Conservation (phyloP, 2,329 filamentous ascomycete genomes). For the Diaporthe citri region DNA sequence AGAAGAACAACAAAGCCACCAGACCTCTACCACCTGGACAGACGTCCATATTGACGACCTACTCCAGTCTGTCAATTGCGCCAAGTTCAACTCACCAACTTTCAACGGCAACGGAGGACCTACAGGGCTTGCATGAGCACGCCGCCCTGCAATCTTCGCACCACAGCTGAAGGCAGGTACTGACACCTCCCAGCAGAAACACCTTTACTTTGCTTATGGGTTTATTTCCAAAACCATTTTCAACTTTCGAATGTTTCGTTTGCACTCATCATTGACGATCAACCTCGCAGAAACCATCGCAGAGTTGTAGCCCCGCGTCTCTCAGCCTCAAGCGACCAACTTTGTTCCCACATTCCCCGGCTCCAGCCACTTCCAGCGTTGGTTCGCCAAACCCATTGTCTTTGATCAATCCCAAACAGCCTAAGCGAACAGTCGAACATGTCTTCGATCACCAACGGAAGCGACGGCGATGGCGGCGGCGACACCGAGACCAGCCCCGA, state of each 20-base stretch:
- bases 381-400: not conserved
- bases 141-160: not conserved
- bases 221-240: not conserved
- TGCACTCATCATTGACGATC: not conserved
- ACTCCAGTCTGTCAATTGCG: not conserved
- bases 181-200: not conserved
- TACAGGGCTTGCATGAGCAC: not conserved
- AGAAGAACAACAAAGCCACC: not conserved
- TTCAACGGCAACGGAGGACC: not conserved
- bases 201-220: not conserved
- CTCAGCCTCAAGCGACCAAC: not conserved
- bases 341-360: no score
- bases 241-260: not conserved
- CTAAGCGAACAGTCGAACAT: not conserved
- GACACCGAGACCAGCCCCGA: not conserved
- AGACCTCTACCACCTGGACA: not conserved
- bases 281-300: not conserved
- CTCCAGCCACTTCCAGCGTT: no score
- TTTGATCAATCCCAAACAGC: not conserved
- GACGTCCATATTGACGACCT: not conserved
- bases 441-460: not conserved
- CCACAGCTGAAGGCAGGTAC: not conserved
- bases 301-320: no score
- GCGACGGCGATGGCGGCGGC: not conserved
- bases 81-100: not conserved